Conservation (phyloP, 495 filamentous ascomycete species). For the Diplogelasinospora grovesii region DNA sequence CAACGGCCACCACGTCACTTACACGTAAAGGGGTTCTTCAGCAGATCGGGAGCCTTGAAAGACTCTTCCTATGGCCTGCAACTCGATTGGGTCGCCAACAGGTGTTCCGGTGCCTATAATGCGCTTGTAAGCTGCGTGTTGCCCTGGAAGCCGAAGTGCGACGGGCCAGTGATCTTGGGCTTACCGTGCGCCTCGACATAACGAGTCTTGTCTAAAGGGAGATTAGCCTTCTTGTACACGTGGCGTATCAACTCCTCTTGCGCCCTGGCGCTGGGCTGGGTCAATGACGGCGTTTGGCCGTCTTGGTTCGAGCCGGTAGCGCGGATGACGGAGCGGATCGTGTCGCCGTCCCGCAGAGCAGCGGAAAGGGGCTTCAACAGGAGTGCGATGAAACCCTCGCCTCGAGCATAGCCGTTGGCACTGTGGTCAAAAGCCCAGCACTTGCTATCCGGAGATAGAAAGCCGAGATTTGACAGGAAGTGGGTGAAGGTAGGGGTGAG, state of each 20-base stretch:
- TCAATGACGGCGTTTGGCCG: slow-evolving; percentile 43
- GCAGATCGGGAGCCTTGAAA: slow-evolving; percentile 22
- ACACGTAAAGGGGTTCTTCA: slow-evolving; percentile 37
- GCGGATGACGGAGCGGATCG: slow-evolving; percentile 53
- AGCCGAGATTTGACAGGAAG: slow-evolving; percentile 20
- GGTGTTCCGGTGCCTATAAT: slow-evolving; percentile 37
- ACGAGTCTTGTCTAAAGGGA: slow-evolving; percentile 33
- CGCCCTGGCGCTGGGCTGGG: slow-evolving; percentile 40
- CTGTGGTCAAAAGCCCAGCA: slow-evolving; percentile 51
- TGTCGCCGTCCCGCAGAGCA: slow-evolving; percentile 41
- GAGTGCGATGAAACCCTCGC: slow-evolving; percentile 48
- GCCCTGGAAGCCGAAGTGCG: not conserved
- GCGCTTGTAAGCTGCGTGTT: not conserved
- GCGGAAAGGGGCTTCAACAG: slow-evolving; percentile 47
- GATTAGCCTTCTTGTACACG: slow-evolving; percentile 38
- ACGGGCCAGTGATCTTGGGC: not conserved
- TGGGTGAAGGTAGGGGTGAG: slow-evolving; percentile 33
- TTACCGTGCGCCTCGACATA: slow-evolving; percentile 41
- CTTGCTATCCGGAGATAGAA: slow-evolving; percentile 30
- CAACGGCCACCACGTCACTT: not conserved
- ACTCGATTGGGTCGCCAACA: slow-evolving; percentile 51
- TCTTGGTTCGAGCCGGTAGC: slow-evolving; percentile 47
- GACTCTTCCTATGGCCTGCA: slow-evolving; percentile 36
- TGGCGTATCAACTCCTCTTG: slow-evolving; percentile 45
- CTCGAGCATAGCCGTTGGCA: slow-evolving; percentile 56